Evolutionary conservation across 306 rosid genomes (phyloP).

Genomic region (Sechiopsis laciniata): DNA sequence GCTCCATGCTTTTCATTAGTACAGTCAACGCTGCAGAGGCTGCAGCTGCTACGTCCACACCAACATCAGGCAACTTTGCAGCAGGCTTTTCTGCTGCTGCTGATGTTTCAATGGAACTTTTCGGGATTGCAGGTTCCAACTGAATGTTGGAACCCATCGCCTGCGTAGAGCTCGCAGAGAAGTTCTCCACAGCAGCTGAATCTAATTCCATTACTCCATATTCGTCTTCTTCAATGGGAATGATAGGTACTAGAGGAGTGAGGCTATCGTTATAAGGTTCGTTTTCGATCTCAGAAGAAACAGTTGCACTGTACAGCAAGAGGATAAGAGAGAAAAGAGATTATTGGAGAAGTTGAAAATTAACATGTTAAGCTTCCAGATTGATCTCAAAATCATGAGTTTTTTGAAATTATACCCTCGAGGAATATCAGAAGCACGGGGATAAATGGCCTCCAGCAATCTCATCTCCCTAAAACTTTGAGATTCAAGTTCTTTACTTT

Average conservation of each 20-base stretch:
- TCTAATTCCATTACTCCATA: constrained; percentile 18
- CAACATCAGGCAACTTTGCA: constrained; percentile 25
- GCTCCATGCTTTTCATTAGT: constrained; percentile 39
- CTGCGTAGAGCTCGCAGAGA: constrained; percentile 16
- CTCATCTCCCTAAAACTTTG: constrained; percentile 44
- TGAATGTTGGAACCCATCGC: constrained; percentile 23
- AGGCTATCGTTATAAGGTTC: constrained; percentile 44
- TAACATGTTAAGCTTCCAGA: not conserved
- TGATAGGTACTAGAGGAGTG: constrained; percentile 48
- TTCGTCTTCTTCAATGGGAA: constrained; percentile 58
- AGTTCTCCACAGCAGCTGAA: constrained; percentile 15
- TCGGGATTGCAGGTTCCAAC: constrained; percentile 7
- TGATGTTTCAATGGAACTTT: constrained; percentile 14
- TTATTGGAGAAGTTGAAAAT: constrained; percentile 18
- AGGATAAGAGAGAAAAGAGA: not conserved
- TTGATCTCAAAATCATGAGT: not conserved
- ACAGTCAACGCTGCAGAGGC: constrained; percentile 44
- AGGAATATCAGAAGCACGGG: constrained; percentile 57
- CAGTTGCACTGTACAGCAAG: constrained; percentile 39
- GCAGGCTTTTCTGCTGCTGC: constrained; percentile 18
- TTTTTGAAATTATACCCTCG: constrained; percentile 35
- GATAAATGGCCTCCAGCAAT: constrained; percentile 65
- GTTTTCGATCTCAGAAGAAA: constrained; percentile 26
- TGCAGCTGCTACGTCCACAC: constrained; percentile 39
- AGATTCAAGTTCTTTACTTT: constrained; percentile 42